phyloP scores from a whole-genome alignment of 805 yeast genomes.

The Priceomyces medius region DNA sequence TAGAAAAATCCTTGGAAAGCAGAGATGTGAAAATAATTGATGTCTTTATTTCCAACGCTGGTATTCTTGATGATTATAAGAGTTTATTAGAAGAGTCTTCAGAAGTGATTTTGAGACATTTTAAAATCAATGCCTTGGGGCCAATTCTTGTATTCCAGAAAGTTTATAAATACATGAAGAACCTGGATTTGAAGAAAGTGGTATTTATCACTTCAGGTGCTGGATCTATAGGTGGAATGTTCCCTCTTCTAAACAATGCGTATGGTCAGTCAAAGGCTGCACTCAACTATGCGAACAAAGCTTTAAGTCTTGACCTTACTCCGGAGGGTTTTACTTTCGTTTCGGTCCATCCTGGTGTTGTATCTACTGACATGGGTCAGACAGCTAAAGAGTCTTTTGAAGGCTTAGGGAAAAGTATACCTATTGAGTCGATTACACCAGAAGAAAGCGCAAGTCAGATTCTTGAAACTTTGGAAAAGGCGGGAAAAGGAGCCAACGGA shows the following conservation, averaged over 20 bases:
- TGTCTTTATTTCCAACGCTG: slow-evolving; percentile 35
- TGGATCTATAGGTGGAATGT: slow-evolving; percentile 19
- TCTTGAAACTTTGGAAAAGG: slow-evolving; percentile 14
- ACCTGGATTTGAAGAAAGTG: slow-evolving; percentile 19
- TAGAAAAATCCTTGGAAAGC: not conserved
- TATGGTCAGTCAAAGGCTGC: slow-evolving; percentile 41
- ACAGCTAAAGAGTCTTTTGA: slow-evolving; percentile 6
- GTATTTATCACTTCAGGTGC: slow-evolving; percentile 24
- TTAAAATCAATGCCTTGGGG: not conserved
- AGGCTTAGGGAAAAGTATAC: not conserved
- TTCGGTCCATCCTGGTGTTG: slow-evolving; percentile 33
- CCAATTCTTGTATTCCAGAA: slow-evolving; percentile 15
- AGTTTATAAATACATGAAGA: slow-evolving; percentile 25
- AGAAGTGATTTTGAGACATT: not conserved
- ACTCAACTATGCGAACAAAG: slow-evolving; percentile 25
- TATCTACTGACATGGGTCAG: slow-evolving; percentile 35
- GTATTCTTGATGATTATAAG: slow-evolving; percentile 14
- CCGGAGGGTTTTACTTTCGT: slow-evolving; percentile 23
- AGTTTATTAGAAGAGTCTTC: not conserved
- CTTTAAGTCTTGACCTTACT: slow-evolving; percentile 22
- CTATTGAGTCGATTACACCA: slow-evolving; percentile 16
- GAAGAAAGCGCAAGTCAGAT: slow-evolving; percentile 19
- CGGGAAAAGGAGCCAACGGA: slow-evolving; percentile 23
- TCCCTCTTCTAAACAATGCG: slow-evolving; percentile 18
- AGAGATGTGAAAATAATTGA: slow-evolving; percentile 18